Percentiles rank a stretch among this genome's conserved stretches.
Evolutionary conservation across 2,329 filamentous ascomycete genomes (phyloP).

Genomic region (Diplodia scrobiculata): DNA sequence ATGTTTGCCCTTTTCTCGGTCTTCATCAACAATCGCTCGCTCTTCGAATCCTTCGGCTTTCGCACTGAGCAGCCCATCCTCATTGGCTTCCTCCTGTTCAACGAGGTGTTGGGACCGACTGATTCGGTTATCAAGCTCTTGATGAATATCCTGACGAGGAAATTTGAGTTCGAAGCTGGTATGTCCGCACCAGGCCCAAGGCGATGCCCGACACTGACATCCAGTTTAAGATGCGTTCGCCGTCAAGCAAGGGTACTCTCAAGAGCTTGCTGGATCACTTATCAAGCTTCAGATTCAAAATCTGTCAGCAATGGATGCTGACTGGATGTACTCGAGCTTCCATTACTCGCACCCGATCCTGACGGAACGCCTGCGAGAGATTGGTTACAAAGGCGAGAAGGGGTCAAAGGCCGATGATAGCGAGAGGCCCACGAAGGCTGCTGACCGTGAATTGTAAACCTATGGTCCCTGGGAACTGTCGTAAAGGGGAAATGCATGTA

Average conservation of each 20-base stretch:
- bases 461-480: neutral
- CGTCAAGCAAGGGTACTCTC: slow-evolving; percentile 76
- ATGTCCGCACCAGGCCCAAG: slow-evolving; percentile 30
- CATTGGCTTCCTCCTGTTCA: slow-evolving; percentile 96
- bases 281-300: slow-evolving; percentile 99
- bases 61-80: slow-evolving; percentile 81
- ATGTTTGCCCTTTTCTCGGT: slow-evolving; percentile 95
- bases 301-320: slow-evolving; percentile 96
- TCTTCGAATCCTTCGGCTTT: slow-evolving; percentile 93
- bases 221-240: slow-evolving; percentile 72
- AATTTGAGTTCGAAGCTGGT: slow-evolving; percentile 94
- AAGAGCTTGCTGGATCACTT: slow-evolving; percentile 80
- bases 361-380: slow-evolving; percentile 85
- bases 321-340: slow-evolving; percentile 98
- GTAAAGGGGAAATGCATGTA: slow-evolving; percentile 18
- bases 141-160: slow-evolving; percentile 93
- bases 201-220: slow-evolving; percentile 29
- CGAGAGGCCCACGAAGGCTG: slow-evolving; percentile 66
- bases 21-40: slow-evolving; percentile 91
- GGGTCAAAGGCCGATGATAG: slow-evolving; percentile 56
- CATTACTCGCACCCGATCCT: slow-evolving; percentile 98
- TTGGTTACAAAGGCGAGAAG: slow-evolving; percentile 77
- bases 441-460: slow-evolving; percentile 71
- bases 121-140: slow-evolving; percentile 91
- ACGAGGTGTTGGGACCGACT: slow-evolving; percentile 90